phyloP scores from a whole-genome alignment of 129 eudicot species.

The Heracleum sosnowskyi region DNA sequence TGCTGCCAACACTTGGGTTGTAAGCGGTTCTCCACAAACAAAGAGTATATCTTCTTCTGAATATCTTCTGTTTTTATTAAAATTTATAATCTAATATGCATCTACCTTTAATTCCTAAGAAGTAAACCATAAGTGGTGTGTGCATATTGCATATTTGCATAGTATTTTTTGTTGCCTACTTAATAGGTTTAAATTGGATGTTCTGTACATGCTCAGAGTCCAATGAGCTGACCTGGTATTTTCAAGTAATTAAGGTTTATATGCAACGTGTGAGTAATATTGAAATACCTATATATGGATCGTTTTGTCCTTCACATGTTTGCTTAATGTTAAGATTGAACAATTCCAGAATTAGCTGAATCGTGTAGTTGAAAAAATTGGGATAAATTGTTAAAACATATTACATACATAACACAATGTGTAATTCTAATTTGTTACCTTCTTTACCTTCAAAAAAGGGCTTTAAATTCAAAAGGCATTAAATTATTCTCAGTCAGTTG shows the following conservation, averaged over 20 bases:
- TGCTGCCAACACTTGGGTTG: constrained; percentile 10
- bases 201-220: background rate
- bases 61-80: background rate
- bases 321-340: background rate
- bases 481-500: too few species aligned
- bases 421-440: background rate
- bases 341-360: background rate
- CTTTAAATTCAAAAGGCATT: too few species aligned
- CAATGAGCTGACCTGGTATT: background rate
- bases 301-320: too few species aligned
- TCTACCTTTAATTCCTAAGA: background rate
- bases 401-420: background rate
- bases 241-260: background rate
- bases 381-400: background rate
- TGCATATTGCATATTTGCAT: background rate
- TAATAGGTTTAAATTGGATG: background rate
- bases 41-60: background rate
- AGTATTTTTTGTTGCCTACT: background rate
- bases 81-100: background rate
- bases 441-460: too few species aligned
- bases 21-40: constrained; percentile 2
- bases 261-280: background rate
- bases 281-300: background rate
- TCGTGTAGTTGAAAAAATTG: background rate
- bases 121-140: background rate